Base-by-base conservation (phyloP, 345 rosid species). In the Linum trigynum region DNA sequence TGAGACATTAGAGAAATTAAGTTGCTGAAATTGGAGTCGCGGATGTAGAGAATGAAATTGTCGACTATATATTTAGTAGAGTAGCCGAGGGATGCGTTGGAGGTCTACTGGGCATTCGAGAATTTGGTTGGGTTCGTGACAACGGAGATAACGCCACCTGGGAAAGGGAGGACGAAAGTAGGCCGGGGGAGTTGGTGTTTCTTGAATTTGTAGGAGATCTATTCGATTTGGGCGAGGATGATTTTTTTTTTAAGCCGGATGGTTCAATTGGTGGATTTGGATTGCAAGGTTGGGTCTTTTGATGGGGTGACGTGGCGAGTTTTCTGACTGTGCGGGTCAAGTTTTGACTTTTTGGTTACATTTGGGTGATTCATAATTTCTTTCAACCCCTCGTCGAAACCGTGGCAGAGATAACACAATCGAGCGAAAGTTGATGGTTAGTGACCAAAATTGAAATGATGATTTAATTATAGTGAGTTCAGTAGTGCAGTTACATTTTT, bases 21-120 rank as follows among this genome's bases (percentile, higher is more conserved):
- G 57, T 87, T 95, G 57, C 88, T 85, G 36, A 92, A 90, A 58
- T 92, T 87, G 0, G 86, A 67, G 75, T 74, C 79, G 40, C 83
- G 82, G 41, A 85, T 67, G 72, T 80, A 92, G 62, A 92, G 57
- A 5, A 87, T 84, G 77, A 92, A 92, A 56, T 74, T 79, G 0
- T 96, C 96, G 66, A 84, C 61, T 1, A 87, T 35, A 71, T 89
- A 92, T 66, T 92, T 86, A 32, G 79, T 81, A 2, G 90, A 87
- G 70, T 82, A 78, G 5, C 98, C 96, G 1, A 63, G 36, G 1
- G 80, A 60, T 14, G 71, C 45, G 0, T 90, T 80, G 0, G 61
- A 7, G 0, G 70, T 39, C 2, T 95, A 76, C 62, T 89, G 95
- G 55, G 63, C 50, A 57, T 80, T 69, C 98, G 96, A 92, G 88